These are phyloP conservation scores for Xeromyces bisporus DNA, from an alignment of 495 filamentous ascomycete species.

Conservation along the genomic window DNA sequence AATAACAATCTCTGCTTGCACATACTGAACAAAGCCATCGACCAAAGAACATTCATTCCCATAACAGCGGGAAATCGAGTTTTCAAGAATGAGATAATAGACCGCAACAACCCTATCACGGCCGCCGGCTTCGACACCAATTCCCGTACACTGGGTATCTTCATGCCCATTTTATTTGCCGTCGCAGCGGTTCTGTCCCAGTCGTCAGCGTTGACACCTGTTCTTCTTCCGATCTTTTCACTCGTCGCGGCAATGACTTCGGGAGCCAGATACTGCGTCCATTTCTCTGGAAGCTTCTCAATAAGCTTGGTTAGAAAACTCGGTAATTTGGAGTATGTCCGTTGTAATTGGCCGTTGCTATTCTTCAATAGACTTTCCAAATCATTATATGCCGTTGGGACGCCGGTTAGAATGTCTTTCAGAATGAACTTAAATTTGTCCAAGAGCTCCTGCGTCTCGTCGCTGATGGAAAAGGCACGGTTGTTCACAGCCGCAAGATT, in stretches of 20 bases:
- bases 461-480: slow-evolving; percentile 62
- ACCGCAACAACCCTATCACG: slow-evolving; percentile 62
- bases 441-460: slow-evolving; percentile 63
- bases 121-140: slow-evolving; percentile 76
- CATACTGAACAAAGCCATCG: slow-evolving; percentile 67
- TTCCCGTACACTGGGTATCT: slow-evolving; percentile 50
- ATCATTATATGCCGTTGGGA: slow-evolving; percentile 83
- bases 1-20: slow-evolving; percentile 8
- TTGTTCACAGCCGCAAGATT: slow-evolving; percentile 67
- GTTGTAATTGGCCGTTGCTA: slow-evolving; percentile 55
- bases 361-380: slow-evolving; percentile 67
- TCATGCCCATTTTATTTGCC: slow-evolving; percentile 33
- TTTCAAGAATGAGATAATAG: slow-evolving; percentile 71
- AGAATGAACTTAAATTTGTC: slow-evolving; percentile 74
- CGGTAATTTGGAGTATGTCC: slow-evolving; percentile 66
- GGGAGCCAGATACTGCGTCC: slow-evolving; percentile 55
- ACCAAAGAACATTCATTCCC: slow-evolving; percentile 73
- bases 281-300: slow-evolving; percentile 65
- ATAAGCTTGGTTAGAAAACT: slow-evolving; percentile 72
- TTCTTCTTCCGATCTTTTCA: slow-evolving; percentile 49
- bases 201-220: slow-evolving; percentile 42
- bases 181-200: slow-evolving; percentile 31
- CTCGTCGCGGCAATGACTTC: slow-evolving; percentile 63
- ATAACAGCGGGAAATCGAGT: slow-evolving; percentile 71
- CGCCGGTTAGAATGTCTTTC: slow-evolving; percentile 80